phyloP scores from a whole-genome alignment of 495 filamentous ascomycete species.

The Talaromyces wortmannii region DNA sequence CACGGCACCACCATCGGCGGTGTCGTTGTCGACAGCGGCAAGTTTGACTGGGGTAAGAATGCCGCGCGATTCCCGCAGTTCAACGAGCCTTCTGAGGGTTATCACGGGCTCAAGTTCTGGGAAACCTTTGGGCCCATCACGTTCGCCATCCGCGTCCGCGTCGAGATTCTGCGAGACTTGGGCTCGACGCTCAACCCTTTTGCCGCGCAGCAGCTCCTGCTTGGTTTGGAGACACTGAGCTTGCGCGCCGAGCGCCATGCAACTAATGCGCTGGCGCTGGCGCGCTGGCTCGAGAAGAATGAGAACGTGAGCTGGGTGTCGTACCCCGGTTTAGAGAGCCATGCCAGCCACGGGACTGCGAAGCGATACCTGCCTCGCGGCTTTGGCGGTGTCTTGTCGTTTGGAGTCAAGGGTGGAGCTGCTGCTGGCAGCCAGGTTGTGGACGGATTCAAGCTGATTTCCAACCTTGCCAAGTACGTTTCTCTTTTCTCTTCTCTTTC shows the following conservation, averaged over 20 bases:
- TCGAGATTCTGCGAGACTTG: constrained; percentile 85
- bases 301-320: constrained; percentile 87
- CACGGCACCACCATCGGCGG: constrained; percentile 95
- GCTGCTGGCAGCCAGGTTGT: constrained; percentile 78
- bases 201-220: constrained; percentile 86
- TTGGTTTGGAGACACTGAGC: constrained; percentile 86
- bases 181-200: constrained; percentile 86
- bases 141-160: constrained; percentile 74
- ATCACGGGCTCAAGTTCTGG: constrained; percentile 96
- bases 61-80: constrained; percentile 89
- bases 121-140: constrained; percentile 86
- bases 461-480: constrained; percentile 76
- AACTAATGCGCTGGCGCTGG: constrained; percentile 73
- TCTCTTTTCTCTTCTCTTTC: not conserved
- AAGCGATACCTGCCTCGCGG: constrained; percentile 88
- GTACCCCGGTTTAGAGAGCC: constrained; percentile 82
- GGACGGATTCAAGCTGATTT: constrained; percentile 91
- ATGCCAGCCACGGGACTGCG: constrained; percentile 70
- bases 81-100: constrained; percentile 84
- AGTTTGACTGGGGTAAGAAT: constrained; percentile 94
- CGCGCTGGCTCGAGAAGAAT: constrained; percentile 78
- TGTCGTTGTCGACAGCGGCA: constrained; percentile 84
- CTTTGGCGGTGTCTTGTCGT: constrained; percentile 86
- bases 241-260: constrained; percentile 84
- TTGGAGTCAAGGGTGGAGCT: constrained; percentile 87